Evolutionary conservation across 192 early-diverging fungal genomes (phyloP).

Genomic region (Gaertneriomyces semiglobifer): DNA sequence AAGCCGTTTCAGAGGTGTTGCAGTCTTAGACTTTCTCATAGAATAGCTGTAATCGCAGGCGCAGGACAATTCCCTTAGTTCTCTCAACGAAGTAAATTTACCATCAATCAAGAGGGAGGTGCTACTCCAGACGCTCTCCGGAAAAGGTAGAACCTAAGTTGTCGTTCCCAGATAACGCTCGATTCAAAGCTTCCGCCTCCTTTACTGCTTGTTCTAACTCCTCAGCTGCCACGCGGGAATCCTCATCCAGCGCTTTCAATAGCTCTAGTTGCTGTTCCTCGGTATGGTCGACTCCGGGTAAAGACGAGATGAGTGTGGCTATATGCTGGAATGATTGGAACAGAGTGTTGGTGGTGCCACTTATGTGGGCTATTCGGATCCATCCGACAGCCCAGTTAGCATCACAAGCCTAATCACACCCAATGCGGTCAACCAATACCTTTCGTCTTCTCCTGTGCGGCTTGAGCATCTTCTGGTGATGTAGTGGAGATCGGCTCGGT

Average conservation of each 20-base stretch:
- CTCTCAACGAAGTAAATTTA: no score
- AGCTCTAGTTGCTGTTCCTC: slow-evolving; percentile 3
- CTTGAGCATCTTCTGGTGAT: no score
- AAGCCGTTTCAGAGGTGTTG: slow-evolving; percentile 22
- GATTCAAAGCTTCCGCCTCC: background rate
- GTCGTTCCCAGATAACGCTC: no score
- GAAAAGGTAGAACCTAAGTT: no score
- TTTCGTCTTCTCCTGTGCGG: no score
- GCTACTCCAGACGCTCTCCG: no score
- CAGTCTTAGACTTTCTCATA: no score
- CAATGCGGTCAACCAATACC: no score
- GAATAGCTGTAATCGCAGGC: no score
- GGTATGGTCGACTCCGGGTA: slow-evolving; percentile 4
- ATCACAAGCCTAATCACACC: background rate
- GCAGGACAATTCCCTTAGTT: no score
- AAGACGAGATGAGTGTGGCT: background rate
- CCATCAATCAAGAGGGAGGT: no score
- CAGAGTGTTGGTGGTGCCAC: background rate
- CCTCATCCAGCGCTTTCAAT: slow-evolving; percentile 9
- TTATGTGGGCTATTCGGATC: background rate
- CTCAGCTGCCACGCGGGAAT: background rate
- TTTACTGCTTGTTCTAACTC: slow-evolving; percentile 2
- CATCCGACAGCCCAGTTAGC: background rate
- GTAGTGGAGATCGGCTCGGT: background rate
- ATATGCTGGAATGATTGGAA: background rate